phyloP scores from a whole-genome alignment of 2,329 filamentous ascomycete genomes.

The Diaporthe ilicicola region DNA sequence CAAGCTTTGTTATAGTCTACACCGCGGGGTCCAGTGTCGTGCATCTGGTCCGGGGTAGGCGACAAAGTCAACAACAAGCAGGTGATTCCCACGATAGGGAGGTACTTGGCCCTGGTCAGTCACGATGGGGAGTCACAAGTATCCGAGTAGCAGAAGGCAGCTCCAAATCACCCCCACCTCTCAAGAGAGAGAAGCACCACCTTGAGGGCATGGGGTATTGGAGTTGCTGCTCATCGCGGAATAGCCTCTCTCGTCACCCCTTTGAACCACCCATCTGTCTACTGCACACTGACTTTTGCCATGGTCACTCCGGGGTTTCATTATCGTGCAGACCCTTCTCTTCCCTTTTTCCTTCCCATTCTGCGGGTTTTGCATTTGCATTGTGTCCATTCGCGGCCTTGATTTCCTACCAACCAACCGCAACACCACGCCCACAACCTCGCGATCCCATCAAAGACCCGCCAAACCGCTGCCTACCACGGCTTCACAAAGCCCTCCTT shows the following conservation, averaged over 20 bases:
- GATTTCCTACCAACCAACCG: neutral
- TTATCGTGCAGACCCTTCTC: slow-evolving; percentile 5
- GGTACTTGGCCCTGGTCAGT: neutral
- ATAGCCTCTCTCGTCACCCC: neutral
- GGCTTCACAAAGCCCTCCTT: neutral
- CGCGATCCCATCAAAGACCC: neutral
- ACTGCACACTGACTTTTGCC: neutral
- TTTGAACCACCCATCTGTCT: slow-evolving; percentile 11
- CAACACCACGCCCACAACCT: neutral
- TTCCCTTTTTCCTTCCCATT: neutral
- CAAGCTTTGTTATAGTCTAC: neutral
- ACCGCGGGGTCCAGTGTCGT: slow-evolving; percentile 7
- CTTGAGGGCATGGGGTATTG: neutral
- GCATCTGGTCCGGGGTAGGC: slow-evolving; percentile 17
- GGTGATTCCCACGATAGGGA: neutral
- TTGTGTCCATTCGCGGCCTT: neutral
- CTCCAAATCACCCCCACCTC: slow-evolving; percentile 10
- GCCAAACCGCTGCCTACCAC: neutral
- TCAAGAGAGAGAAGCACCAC: neutral
- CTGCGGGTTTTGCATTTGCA: slow-evolving; percentile 9
- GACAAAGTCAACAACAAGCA: neutral
- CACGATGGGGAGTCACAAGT: neutral
- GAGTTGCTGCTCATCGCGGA: neutral
- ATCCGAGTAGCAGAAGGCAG: neutral
- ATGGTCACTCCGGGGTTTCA: slow-evolving; percentile 5